Evolutionary conservation across 2,329 filamentous ascomycete genomes (phyloP), one percentile per base, ranked within the genome.

Genomic region (Colletotrichum orbiculare): DNA sequence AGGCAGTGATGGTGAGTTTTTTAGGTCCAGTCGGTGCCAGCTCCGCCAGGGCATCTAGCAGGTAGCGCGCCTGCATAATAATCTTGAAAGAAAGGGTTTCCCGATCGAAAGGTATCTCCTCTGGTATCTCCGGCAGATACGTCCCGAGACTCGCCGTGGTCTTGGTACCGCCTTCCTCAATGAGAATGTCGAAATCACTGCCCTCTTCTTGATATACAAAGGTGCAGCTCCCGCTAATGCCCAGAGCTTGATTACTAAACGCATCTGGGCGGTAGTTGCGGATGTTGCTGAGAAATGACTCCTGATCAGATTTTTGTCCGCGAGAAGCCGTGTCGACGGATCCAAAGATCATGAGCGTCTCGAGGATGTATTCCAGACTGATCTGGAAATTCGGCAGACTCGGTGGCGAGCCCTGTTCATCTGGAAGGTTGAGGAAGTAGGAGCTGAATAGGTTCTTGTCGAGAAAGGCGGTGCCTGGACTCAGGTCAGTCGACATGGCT

Each of bases 341-440:
- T 54, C 93, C 93, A 73, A 99, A 97, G 54, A 99, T 98, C 73
- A 97, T 95, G 8, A 99, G 85, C 0, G 95, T 97, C 79, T 98
- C 96, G 57, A 99, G 87, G 3, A 99, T 86, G 15, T 95, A 92
- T 5, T 90, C 85, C 8, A 99, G 86, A 2, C 94, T 96, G 69
- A 98, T 90, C 74, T 96, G 91, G 74, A 99, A 99, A 55, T 86
- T 87, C 8, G 92, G 89, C 37, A 87, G 83, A 4, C 82, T 76
- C 1, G 75, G 63, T 0, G 76, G 73, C 15, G 78, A 78, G 5
- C 79, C 79, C 17, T 81, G 78, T 12, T 78, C 74, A 6, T 68
- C 70, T 34, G 75, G 80, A 64, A 79, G 82, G 68, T 90, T 89
- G 76, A 93, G 91, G 17, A 83, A 87, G 76, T 94, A 99, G 15